Conservation (phyloP, 73 alveolate genomes). For the Durusdinium trenchii region DNA sequence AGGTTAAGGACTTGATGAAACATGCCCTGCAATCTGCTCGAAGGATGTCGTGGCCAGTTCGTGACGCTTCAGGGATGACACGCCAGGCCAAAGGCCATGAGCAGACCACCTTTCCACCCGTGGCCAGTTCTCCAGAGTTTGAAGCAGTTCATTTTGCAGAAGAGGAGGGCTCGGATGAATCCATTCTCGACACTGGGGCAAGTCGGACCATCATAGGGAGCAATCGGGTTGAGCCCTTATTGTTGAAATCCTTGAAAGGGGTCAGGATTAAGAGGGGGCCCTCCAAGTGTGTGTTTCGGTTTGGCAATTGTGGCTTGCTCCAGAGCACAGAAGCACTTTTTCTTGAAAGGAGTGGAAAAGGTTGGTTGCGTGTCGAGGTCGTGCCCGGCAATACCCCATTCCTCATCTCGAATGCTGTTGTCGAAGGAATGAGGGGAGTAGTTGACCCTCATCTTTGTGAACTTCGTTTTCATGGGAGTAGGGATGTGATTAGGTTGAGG, state of each 20-base stretch:
- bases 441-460: too few species aligned
- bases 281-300: not conserved
- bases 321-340: not conserved
- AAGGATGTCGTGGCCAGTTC: not conserved
- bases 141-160: not conserved
- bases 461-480: too few species aligned
- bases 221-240: not conserved
- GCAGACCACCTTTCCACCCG: not conserved
- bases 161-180: not conserved
- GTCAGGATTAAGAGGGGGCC: not conserved
- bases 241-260: not conserved
- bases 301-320: slow-evolving; percentile 20
- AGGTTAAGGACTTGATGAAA: not conserved
- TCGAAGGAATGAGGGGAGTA: not conserved
- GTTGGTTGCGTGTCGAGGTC: too few species aligned
- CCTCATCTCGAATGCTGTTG: not conserved
- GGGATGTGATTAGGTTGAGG: too few species aligned
- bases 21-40: not conserved
- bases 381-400: slow-evolving; percentile 18
- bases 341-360: not conserved
- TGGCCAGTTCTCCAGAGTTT: not conserved
- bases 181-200: too few species aligned
- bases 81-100: not conserved
- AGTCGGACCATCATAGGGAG: not conserved
- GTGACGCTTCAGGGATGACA: not conserved